Base-by-base conservation (phyloP, 1,284 basidiomycete species). In the Peniophora sp. region DNA sequence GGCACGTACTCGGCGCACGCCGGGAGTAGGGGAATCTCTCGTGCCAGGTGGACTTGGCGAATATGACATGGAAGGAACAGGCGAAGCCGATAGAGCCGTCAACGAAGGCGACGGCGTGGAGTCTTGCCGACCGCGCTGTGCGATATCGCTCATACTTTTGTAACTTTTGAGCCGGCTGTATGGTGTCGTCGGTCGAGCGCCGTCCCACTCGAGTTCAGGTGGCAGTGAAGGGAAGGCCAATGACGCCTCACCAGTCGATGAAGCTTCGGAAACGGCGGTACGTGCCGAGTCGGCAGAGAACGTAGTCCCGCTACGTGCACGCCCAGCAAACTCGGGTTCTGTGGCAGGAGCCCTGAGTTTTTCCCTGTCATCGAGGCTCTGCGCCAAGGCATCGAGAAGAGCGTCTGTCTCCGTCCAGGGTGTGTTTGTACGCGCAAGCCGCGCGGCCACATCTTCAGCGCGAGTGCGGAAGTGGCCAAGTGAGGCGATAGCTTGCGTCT, bases 391-490 rank as follows among this genome's bases (percentile, higher is more conserved):
- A 34, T 73, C 71, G 49, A 66, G 56, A 22, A 62, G 52, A 14
- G 49, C 39, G 24, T 64, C 60, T 12, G 61, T 55, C n/a, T 54
- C 54, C 2, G 57, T 53, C 49, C 75, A 71, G 44, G 66, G 70
- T 37, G 62, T 66, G 36, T 75, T 73, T 24, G 77, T 67, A 35
- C 68, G 68, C 23, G 71, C 63, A 2, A 85, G 62, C 42, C 80
- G 77, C 47, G 70, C 72, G 23, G 66, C 61, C 0, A 71, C 73
- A 48, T 81, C 78, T 9, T 76, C 69, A 3, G 79, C 66, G 48
- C 78, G 75, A 3, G 70, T 63, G 24, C 74, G 75, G 64, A 79
- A 75, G 36, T 74, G 68, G 1, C 67, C 61, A 43, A 82, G 62
- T 39, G 83, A 64, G 11, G 68, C 64, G 20, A 69, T 61, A 24